Evolutionary conservation across 352 stramenopile species (phyloP), one percentile per base, ranked within the genome.

Genomic region (Pythium biforme): DNA sequence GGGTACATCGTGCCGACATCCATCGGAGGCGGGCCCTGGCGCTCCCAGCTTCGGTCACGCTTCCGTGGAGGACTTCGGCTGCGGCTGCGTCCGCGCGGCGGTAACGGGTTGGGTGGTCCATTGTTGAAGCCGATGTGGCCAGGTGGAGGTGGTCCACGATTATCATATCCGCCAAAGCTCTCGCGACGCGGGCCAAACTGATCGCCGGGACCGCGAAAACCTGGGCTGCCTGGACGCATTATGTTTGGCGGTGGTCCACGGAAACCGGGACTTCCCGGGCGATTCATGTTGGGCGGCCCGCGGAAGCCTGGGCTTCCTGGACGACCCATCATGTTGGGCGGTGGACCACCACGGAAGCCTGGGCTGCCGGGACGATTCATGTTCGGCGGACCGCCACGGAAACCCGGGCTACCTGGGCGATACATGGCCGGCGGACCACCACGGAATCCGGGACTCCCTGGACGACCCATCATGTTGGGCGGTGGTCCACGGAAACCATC

Each of bases 11-110:
- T 68, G 31, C 23, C 26, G 34, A 25, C 40, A 9, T 63, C 41
- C 22, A 52, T 56, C 20, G 26, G n/a, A 7, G 25, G 50, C 8
- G 39, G 47, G 11, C 53, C 61, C 4, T 53, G 26, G 23, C 56
- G 60, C 33, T 69, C 66, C 61, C 66, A 73, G 45, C 55, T 69
- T 47, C 66, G 59, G 19, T 69, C 66, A 14, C 55, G 61, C 50
- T 69, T 65, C 50, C 49, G 55, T 33, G 34, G 60, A 29, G 66
- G 66, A 25, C 66, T 73, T 4, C 66, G 60, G 37, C 66, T 73
- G n/a, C 66, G 66, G 46, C 66, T 73, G n/a, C 66, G 66, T 34
- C 57, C 64, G 20, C 54, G 64, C 7, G 49, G 56, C 34, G 34
- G 51, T 15, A 65, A 65, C 14, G 43, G 43, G 41, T 40, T 23